A percentile compares a stretch with the other conserved stretches of the same genome.
Conservation (phyloP, 306 rosid genomes). For the Cucurbita moschata region DNA sequence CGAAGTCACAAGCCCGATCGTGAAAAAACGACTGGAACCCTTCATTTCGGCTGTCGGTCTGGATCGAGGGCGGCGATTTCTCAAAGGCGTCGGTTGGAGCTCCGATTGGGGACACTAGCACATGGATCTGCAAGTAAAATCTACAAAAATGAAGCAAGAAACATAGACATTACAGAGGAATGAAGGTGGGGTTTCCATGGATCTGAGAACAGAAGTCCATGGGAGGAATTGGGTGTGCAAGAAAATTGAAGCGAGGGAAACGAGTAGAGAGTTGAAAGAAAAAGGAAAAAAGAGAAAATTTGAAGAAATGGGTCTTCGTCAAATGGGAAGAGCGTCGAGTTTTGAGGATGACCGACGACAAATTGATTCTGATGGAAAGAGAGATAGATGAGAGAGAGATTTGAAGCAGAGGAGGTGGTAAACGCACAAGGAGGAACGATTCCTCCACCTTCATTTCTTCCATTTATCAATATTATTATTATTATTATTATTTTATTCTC, state of each 20-base stretch:
- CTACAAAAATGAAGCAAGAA: conserved; percentile 16
- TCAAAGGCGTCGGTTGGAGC: conserved; percentile 1
- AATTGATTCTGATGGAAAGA: conserved; percentile 21
- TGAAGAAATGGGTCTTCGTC: conserved; percentile 13
- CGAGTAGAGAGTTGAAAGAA: neutral
- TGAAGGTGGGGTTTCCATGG: conserved; percentile 35
- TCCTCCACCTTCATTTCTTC: neutral
- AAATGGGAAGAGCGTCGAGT: conserved; percentile 17
- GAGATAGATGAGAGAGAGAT: neutral
- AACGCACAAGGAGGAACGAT: neutral
- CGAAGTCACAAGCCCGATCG: conserved; percentile 58
- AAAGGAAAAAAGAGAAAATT: neutral
- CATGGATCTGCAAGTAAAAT: conserved; percentile 38
- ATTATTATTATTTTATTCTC: neutral
- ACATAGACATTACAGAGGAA: conserved; percentile 5
- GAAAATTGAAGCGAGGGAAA: neutral
- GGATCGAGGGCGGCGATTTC: conserved; percentile 33
- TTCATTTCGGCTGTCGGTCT: conserved; percentile 38
- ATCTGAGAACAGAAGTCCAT: conserved; percentile 45
- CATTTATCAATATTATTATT: neutral
- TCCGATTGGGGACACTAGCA: conserved; percentile 14
- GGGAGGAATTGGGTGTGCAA: neutral
- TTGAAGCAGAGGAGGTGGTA: conserved; percentile 2
- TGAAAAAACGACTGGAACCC: conserved; percentile 60
- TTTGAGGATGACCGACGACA: conserved; percentile 25